These are phyloP conservation scores for Selaginella moellendorffii DNA, from an alignment of 75 land plant species.

Conservation along the genomic window DNA sequence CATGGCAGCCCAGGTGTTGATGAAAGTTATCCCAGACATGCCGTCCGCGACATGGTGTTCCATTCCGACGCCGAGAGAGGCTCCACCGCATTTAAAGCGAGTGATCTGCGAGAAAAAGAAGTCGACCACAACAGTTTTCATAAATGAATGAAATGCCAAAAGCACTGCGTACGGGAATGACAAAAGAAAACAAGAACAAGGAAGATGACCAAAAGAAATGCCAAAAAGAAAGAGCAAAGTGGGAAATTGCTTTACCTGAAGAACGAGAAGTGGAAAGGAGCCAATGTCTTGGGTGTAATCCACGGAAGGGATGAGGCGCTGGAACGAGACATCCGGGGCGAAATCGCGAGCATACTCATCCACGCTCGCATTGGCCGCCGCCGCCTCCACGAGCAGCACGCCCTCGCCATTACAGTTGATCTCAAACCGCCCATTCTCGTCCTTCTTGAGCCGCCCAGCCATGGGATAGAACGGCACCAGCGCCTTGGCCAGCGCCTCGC, in stretches of 20 bases:
- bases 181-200: not conserved
- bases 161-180: no score
- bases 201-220: no score
- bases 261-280: constrained; percentile 47
- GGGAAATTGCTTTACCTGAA: constrained; percentile 33
- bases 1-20: constrained; percentile 70
- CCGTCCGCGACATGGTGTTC: constrained; percentile 82
- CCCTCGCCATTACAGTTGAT: constrained; percentile 46
- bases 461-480: constrained; percentile 55
- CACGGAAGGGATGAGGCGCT: constrained; percentile 39
- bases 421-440: constrained; percentile 35
- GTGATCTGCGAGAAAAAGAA: constrained; percentile 45
- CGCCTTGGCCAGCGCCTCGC: constrained; percentile 30
- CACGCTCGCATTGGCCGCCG: constrained; percentile 28
- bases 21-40: constrained; percentile 47
- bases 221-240: no score
- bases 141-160: no score
- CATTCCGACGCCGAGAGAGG: constrained; percentile 67
- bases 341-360: constrained; percentile 53
- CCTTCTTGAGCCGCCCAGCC: constrained; percentile 38
- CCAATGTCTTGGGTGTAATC: constrained; percentile 30
- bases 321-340: constrained; percentile 34
- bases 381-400: constrained; percentile 46
- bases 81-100: constrained; percentile 70
- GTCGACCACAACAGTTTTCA: no score